These are phyloP conservation scores for Ogataea zsoltii DNA, from an alignment of 805 yeast genomes.

Conservation along the genomic window DNA sequence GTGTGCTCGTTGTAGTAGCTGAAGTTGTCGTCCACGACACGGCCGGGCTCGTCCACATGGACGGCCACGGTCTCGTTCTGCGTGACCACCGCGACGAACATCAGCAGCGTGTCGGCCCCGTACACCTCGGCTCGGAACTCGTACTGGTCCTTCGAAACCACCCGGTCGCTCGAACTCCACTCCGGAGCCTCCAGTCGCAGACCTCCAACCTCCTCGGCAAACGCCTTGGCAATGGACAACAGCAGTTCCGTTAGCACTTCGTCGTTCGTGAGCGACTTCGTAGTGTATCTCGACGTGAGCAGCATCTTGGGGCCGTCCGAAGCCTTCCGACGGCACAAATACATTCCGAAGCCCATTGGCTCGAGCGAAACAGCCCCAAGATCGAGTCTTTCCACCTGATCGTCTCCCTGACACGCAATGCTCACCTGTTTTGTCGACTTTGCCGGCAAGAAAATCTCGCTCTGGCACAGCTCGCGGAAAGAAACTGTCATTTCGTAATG, in stretches of 20 bases:
- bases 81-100: constrained; percentile 13
- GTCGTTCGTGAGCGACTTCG: background rate
- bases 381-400: background rate
- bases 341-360: constrained; percentile 23
- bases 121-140: constrained; percentile 14
- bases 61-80: constrained; percentile 5
- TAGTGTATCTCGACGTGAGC: background rate
- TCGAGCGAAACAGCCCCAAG: constrained; percentile 8
- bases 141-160: constrained; percentile 10
- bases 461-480: constrained; percentile 27
- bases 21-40: no score
- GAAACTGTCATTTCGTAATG: constrained; percentile 28
- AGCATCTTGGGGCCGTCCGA: background rate
- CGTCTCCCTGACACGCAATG: constrained; percentile 19
- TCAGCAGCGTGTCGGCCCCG: constrained; percentile 14
- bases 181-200: constrained; percentile 1
- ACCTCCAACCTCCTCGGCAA: background rate
- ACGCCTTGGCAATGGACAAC: constrained; percentile 9
- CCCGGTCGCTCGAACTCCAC: background rate
- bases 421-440: constrained; percentile 11
- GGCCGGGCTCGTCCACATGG: no score
- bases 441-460: constrained; percentile 21
- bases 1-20: no score
- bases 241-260: constrained; percentile 7
- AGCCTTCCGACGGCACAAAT: constrained; percentile 9